phyloP scores from a whole-genome alignment of 2,329 filamentous ascomycete species.

The Colletotrichum sp. region DNA sequence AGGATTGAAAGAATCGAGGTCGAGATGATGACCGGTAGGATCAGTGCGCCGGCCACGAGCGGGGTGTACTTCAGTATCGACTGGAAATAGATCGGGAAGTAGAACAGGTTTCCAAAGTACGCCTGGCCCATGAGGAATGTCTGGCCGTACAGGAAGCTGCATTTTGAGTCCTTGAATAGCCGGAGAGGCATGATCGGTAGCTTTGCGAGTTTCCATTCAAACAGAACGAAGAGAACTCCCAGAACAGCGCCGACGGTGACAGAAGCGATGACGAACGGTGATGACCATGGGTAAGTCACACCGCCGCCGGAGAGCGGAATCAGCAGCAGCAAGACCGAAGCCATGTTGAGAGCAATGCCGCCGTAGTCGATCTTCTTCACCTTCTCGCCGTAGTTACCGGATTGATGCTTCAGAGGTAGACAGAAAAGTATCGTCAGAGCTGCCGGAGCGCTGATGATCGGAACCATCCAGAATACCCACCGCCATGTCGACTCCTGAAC shows the following conservation, averaged over 20 bases:
- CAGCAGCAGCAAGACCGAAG: constrained; percentile 28
- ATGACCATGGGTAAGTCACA: constrained; percentile 30
- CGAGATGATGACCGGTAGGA: constrained; percentile 31
- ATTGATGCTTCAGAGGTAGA: constrained; percentile 27
- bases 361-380: constrained; percentile 32
- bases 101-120: constrained; percentile 35
- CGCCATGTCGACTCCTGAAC: constrained; percentile 32
- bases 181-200: constrained; percentile 33
- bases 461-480: constrained; percentile 34
- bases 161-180: constrained; percentile 26
- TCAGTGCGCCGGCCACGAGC: constrained; percentile 32
- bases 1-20: constrained; percentile 32
- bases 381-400: constrained; percentile 29
- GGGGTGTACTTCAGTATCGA: constrained; percentile 31
- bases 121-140: constrained; percentile 31
- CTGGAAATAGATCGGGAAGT: constrained; percentile 36
- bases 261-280: constrained; percentile 27
- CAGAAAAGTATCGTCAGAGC: constrained; percentile 29
- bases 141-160: constrained; percentile 25
- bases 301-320: constrained; percentile 32
- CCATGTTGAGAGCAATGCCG: constrained; percentile 31
- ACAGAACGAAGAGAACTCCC: constrained; percentile 27
- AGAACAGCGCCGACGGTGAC: constrained; percentile 25
- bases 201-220: constrained; percentile 31
- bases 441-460: constrained; percentile 25